A percentile compares a stretch with the other conserved stretches of the same genome.
Conservation (phyloP, 495 filamentous ascomycete genomes). For the Penicillium robsamsonii region DNA sequence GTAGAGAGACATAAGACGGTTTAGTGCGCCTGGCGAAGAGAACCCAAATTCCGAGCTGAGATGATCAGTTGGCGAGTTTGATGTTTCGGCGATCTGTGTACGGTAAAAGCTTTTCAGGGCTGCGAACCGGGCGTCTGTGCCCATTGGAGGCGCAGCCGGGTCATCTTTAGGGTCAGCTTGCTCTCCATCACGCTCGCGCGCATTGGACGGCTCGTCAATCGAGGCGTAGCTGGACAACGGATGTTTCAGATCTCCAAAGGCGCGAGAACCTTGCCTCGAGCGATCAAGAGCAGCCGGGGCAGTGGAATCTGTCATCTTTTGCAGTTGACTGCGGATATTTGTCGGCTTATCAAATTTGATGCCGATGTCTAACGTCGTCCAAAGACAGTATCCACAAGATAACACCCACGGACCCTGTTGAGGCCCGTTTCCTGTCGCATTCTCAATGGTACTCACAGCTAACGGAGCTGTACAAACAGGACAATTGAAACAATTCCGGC, state of each 20-base stretch:
- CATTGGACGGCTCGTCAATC: conserved; percentile 31
- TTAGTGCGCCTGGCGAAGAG: conserved; percentile 77
- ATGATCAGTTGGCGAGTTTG: conserved; percentile 51
- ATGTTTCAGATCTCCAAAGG: conserved; percentile 41
- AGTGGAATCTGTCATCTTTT: conserved; percentile 41
- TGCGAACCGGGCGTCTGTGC: conserved; percentile 43
- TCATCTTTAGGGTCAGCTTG: conserved; percentile 21
- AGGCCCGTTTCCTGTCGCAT: conserved; percentile 34
- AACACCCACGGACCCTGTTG: conserved; percentile 71
- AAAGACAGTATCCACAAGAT: conserved; percentile 83
- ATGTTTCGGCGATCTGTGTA: conserved; percentile 62
- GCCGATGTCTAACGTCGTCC: conserved; percentile 85
- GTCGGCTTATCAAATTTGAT: conserved; percentile 86
- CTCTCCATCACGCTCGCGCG: conserved; percentile 14
- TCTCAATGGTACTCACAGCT: conserved; percentile 64
- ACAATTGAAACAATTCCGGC: conserved; percentile 92
- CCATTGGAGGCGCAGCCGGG: conserved; percentile 24
- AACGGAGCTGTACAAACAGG: conserved; percentile 83
- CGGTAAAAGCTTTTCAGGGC: conserved; percentile 70
- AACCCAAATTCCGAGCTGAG: conserved; percentile 51
- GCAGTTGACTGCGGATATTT: conserved; percentile 78
- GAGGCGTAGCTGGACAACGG: conserved; percentile 40
- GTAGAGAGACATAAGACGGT: conserved; percentile 90
- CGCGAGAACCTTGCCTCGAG: conserved; percentile 33
- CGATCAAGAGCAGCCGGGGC: conserved; percentile 22